Base-by-base conservation (phyloP, 208 protist genomes). In the Phytomonas francai region DNA sequence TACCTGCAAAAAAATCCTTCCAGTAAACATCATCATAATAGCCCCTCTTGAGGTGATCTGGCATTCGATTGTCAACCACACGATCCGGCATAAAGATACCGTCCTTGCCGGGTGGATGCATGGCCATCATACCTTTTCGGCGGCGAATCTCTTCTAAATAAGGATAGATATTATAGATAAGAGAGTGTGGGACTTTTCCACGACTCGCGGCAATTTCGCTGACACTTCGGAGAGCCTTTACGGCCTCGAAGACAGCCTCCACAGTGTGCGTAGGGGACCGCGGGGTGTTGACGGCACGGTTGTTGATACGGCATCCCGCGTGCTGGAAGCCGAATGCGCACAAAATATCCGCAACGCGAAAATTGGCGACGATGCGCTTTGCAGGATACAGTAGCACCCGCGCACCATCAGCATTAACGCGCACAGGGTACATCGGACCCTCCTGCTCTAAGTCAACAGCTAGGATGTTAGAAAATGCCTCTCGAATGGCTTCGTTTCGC, bases 1-100 rank as follows among this genome's bases (percentile, higher is more conserved):
- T 92, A 33, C 92, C 92, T 0, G 92, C 92, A 69, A 97, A 97
- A 73, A 95, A 97, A 63, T 97, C 92, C 74, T 91, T 91, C 88
- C 88, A 95, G 78, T 95, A 97, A 34, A 94, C 85, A 77, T 97
- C 92, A 73, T 97, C 92, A 70, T 97, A 97, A 79, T 97, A 97
- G 56, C 89, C 89, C 78, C 88, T 94, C 78, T 97, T 97, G 31
- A 97, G 75, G 68, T 97, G 92, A 65, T 97, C 92, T 8, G 92
- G 92, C 58, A 97, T 76, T 64, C 92, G 88, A 67, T 97, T 97
- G 69, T 97, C 92, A 22, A 97, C 87, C 54, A 95, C 89, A 72
- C 92, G 89, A 76, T 97, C 83, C 0, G 92, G 89, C 84, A 92
- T 90, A 57, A 97, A 86, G 66, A 95, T 73, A 71, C 89, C 92